Evolutionary conservation across 1,284 basidiomycete genomes (phyloP).

Genomic region (Trametes polyzona): DNA sequence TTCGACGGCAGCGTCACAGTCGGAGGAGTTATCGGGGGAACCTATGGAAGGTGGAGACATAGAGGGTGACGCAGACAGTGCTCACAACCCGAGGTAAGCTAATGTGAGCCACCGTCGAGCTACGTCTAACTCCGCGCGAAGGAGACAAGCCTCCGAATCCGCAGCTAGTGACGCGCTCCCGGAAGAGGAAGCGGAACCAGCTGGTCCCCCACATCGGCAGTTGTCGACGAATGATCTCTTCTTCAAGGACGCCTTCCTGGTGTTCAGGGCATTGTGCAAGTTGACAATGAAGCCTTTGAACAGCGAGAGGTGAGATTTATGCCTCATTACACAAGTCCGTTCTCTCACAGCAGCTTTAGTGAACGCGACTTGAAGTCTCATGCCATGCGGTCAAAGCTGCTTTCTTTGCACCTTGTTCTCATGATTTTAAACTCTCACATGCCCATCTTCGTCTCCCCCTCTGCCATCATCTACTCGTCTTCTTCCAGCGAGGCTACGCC

Average conservation of each 20-base stretch:
- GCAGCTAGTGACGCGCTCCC: slow-evolving; percentile 25
- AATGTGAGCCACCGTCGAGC: not conserved
- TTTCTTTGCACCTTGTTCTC: slow-evolving; percentile 91
- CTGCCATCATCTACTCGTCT: slow-evolving; percentile 86
- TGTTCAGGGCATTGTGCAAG: slow-evolving; percentile 95
- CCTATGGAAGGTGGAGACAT: not conserved
- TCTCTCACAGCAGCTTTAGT: slow-evolving; percentile 43
- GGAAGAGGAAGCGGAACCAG: slow-evolving; percentile 27
- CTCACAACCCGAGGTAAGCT: slow-evolving; percentile 19
- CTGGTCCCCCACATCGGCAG: slow-evolving; percentile 12
- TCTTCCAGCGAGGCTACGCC: slow-evolving; percentile 84
- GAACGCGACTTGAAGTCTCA: slow-evolving; percentile 94
- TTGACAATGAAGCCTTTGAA: slow-evolving; percentile 97
- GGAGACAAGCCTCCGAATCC: slow-evolving; percentile 30
- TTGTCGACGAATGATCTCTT: slow-evolving; percentile 81
- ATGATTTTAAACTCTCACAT: slow-evolving; percentile 93
- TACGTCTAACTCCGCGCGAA: not conserved
- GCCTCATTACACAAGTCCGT: not conserved
- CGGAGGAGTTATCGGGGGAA: slow-evolving; percentile 13
- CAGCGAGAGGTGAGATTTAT: slow-evolving; percentile 75
- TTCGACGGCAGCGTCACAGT: slow-evolving; percentile 9
- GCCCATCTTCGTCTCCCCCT: slow-evolving; percentile 84
- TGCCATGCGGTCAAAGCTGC: slow-evolving; percentile 93
- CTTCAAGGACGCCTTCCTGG: slow-evolving; percentile 95
- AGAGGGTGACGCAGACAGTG: slow-evolving; percentile 2